Percentiles rank a stretch among this genome's conserved stretches.
Evolutionary conservation across 2,329 filamentous ascomycete genomes (phyloP).

Genomic region (Microsporum audouinii): DNA sequence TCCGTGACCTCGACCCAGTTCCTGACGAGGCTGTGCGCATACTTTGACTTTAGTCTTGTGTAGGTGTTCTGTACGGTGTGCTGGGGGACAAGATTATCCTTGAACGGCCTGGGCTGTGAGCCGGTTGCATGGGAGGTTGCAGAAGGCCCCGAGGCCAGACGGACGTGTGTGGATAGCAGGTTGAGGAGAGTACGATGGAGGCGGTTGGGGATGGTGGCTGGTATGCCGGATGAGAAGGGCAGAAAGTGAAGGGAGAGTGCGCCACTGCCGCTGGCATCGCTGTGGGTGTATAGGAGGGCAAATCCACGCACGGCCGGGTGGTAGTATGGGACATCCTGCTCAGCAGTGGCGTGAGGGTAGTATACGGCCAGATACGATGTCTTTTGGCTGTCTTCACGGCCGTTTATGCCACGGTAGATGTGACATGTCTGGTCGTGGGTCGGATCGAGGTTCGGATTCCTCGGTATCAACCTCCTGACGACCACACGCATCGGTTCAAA

Average conservation of each 20-base stretch:
- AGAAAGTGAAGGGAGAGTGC: conserved; percentile 42
- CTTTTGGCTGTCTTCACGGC: conserved; percentile 15
- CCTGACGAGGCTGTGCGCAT: conserved; percentile 60
- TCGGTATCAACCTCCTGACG: conserved; percentile 66
- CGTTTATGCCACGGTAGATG: conserved; percentile 41
- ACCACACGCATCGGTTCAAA: conserved; percentile 49
- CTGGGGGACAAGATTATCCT: conserved; percentile 70
- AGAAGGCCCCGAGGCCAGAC: conserved; percentile 22
- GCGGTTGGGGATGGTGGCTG: conserved; percentile 27
- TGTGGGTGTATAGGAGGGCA: conserved; percentile 57
- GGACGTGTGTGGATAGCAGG: conserved; percentile 28
- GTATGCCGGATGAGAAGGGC: conserved; percentile 29
- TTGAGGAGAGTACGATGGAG: conserved; percentile 30
- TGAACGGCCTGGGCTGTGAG: conserved; percentile 65
- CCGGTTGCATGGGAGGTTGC: conserved; percentile 26
- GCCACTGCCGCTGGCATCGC: conserved; percentile 19
- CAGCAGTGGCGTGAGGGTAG: conserved; percentile 55
- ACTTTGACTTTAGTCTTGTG: conserved; percentile 62
- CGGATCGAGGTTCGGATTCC: conserved; percentile 65
- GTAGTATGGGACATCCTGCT: conserved; percentile 68
- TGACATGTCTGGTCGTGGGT: conserved; percentile 74
- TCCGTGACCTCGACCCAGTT: conserved; percentile 80
- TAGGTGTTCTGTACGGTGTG: conserved; percentile 73
- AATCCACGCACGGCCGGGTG: conserved; percentile 66
- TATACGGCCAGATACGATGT: conserved; percentile 54